A percentile compares a stretch with the other conserved stretches of the same genome.
Conservation (phyloP, 345 rosid species). For the Nasturtium officinale region DNA sequence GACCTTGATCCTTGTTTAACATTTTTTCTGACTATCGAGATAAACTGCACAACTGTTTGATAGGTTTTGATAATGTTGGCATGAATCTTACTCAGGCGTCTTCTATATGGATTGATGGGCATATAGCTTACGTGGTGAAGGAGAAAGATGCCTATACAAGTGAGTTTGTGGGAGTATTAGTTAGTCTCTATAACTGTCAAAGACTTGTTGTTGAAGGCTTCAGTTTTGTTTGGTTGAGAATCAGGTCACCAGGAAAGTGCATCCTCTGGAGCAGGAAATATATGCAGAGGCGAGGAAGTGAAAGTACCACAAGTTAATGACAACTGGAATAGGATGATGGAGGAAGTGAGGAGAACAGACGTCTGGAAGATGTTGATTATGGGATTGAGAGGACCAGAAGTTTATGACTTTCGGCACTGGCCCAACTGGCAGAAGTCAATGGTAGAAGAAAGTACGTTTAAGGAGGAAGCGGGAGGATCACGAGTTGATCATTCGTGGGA, state of each 20-base stretch:
- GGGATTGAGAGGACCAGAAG: too few species aligned
- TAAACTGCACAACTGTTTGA: background rate
- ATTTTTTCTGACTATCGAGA: background rate
- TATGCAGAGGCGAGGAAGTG: background rate
- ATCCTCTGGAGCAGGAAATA: background rate
- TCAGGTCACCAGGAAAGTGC: background rate
- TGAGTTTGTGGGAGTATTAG: background rate
- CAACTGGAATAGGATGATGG: too few species aligned
- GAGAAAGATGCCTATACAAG: constrained; percentile 16
- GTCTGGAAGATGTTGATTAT: too few species aligned
- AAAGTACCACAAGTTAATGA: background rate
- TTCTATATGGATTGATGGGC: constrained; percentile 59
- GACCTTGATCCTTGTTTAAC: background rate
- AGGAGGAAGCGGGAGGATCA: too few species aligned
- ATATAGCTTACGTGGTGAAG: constrained; percentile 56
- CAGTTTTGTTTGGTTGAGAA: constrained; percentile 14
- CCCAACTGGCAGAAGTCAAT: too few species aligned
- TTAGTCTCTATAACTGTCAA: background rate
- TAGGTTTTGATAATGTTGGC: background rate
- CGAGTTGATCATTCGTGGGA: too few species aligned
- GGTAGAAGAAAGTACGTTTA: too few species aligned
- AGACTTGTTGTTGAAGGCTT: background rate
- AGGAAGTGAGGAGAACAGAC: too few species aligned
- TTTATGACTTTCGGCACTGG: too few species aligned
- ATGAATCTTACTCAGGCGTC: constrained; percentile 62